Evolutionary conservation across 768 basidiomycete genomes (phyloP).

Genomic region (Kwoniella newhampshirensis): DNA sequence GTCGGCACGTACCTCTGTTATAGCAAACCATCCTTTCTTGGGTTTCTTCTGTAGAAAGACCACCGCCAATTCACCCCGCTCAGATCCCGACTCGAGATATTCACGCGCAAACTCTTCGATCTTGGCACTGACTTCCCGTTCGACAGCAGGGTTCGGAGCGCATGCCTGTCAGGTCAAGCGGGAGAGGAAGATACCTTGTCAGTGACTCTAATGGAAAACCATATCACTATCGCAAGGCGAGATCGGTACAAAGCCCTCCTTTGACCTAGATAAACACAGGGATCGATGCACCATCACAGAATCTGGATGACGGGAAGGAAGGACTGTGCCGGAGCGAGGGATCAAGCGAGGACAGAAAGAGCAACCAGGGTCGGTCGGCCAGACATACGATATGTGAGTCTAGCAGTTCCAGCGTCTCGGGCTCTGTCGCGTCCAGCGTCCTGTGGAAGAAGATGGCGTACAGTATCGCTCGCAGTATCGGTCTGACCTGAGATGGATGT

Average conservation of each 20-base stretch:
- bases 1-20: slow-evolving; percentile 47
- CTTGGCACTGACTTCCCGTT: slow-evolving; percentile 18
- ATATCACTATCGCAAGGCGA: too few relatives aligned
- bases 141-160: slow-evolving; percentile 6
- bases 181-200: too few relatives aligned
- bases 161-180: slow-evolving; percentile 3
- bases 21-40: slow-evolving; percentile 47
- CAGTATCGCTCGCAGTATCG: slow-evolving; percentile 30
- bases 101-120: slow-evolving; percentile 20
- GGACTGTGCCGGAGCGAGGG: too few relatives aligned
- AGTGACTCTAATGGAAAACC: too few relatives aligned
- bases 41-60: slow-evolving; percentile 43
- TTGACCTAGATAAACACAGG: too few relatives aligned
- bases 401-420: slow-evolving; percentile 34
- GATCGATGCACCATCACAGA: too few relatives aligned
- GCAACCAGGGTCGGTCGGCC: too few relatives aligned
- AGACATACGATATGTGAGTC: slow-evolving; percentile 39
- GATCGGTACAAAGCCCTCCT: not conserved
- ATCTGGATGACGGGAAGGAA: too few relatives aligned
- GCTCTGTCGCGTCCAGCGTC: slow-evolving; percentile 34
- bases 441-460: slow-evolving; percentile 45
- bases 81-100: slow-evolving; percentile 2
- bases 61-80: slow-evolving; percentile 35
- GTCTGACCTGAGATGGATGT: slow-evolving; percentile 24
- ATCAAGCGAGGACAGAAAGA: too few relatives aligned